phyloP scores from a whole-genome alignment of 2,329 filamentous ascomycete genomes.

The Alternaria burnsii region DNA sequence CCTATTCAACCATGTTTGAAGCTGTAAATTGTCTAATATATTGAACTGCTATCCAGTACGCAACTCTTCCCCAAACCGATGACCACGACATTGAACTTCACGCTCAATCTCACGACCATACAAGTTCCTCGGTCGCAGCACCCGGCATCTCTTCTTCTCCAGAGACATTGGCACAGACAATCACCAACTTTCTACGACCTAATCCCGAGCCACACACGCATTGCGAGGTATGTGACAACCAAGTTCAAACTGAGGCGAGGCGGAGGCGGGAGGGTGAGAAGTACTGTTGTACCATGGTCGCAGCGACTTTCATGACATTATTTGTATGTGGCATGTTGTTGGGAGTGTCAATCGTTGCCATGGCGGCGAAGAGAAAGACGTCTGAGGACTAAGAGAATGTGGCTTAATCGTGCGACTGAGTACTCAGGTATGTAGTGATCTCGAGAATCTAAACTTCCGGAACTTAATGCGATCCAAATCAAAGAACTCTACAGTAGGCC shows the following conservation, averaged over 20 bases:
- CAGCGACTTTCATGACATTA: constrained; percentile 29
- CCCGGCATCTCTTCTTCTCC: not conserved
- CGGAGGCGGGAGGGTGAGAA: constrained; percentile 28
- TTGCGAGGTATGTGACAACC: constrained; percentile 41
- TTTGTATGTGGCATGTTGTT: constrained; percentile 28
- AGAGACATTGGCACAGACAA: constrained; percentile 35
- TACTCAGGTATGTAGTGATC: not conserved
- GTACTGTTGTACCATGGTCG: constrained; percentile 39
- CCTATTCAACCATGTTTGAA: not conserved
- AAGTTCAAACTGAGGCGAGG: constrained; percentile 24
- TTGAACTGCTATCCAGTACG: constrained; percentile 27
- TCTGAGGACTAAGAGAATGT: not conserved
- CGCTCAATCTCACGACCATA: constrained; percentile 21
- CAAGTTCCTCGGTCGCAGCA: constrained; percentile 3
- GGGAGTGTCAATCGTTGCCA: constrained; percentile 24
- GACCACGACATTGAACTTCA: constrained; percentile 34
- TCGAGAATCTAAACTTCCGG: not conserved
- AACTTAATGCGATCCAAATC: not conserved
- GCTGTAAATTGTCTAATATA: not conserved
- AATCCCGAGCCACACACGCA: constrained; percentile 33
- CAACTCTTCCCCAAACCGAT: constrained; percentile 36
- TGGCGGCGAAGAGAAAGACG: constrained; percentile 6
- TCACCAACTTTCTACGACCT: constrained; percentile 34
- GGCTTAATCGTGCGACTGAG: not conserved
- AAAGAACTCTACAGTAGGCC: not conserved